A percentile compares a stretch with the other conserved stretches of the same genome.
Conservation (phyloP, 768 basidiomycete genomes). For the Rhizopogon salebrosus region DNA sequence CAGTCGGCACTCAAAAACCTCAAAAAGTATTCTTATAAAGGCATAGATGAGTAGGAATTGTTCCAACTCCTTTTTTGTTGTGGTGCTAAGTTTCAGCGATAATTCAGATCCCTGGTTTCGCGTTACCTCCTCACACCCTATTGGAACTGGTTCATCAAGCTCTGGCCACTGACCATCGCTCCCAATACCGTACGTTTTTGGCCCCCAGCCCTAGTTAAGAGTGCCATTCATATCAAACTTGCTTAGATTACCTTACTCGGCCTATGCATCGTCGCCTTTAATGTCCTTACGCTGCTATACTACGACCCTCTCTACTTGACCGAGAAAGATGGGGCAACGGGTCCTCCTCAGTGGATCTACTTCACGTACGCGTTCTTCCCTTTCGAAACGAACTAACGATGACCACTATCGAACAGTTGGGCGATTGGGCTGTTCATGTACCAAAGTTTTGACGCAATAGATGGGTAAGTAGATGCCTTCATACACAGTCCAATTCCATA, state of each 20-base stretch:
- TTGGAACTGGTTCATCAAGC: conserved; percentile 88
- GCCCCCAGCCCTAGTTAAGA: neutral
- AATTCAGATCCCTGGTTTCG: conserved; percentile 65
- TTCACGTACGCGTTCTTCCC: conserved; percentile 59
- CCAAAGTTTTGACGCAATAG: conserved; percentile 85
- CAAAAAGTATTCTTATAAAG: conserved; percentile 74
- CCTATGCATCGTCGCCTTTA: conserved; percentile 72
- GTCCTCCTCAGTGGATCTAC: conserved; percentile 84
- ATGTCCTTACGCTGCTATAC: conserved; percentile 78
- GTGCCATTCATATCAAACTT: neutral
- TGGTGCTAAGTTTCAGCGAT: conserved; percentile 4
- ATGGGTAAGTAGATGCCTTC: conserved; percentile 52
- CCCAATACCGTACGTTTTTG: conserved; percentile 74
- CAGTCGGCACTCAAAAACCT: conserved; percentile 66
- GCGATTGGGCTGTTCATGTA: conserved; percentile 86
- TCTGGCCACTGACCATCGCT: conserved; percentile 81
- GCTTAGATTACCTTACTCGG: conserved; percentile 90
- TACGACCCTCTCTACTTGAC: conserved; percentile 78
- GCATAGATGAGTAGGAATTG: conserved; percentile 66
- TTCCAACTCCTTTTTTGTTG: conserved; percentile 1
- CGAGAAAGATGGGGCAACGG: conserved; percentile 54
- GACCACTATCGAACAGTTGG: conserved; percentile 49
- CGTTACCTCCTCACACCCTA: conserved; percentile 76
- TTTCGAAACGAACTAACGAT: neutral
- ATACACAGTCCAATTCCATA: conserved; percentile 12